Percentiles rank a stretch among this genome's conserved stretches.
phyloP scores from a whole-genome alignment of 495 filamentous ascomycete species.

The Penicillium riverlandense region DNA sequence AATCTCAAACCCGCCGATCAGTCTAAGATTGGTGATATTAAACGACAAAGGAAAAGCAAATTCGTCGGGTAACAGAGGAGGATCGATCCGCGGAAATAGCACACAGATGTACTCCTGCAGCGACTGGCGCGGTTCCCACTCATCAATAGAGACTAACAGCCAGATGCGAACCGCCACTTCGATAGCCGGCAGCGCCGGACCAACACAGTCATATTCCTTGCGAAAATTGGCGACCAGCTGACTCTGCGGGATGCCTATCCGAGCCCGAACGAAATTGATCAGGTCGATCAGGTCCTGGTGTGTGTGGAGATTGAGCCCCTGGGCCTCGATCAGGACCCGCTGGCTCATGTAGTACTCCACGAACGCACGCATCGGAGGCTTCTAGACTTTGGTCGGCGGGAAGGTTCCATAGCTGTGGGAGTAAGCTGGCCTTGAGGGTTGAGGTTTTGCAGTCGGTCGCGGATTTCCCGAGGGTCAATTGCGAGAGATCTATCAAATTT shows the following conservation, averaged over 20 bases:
- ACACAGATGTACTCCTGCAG: conserved; percentile 3
- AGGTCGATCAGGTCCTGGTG: conserved; percentile 2
- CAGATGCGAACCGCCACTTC: conserved; percentile 1
- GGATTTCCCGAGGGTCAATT: not conserved
- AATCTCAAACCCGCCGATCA: conserved; percentile 8
- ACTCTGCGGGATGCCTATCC: not conserved
- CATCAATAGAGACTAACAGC: conserved; percentile 1
- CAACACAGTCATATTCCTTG: not conserved
- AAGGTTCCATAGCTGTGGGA: conserved; percentile 1
- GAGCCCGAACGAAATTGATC: conserved; percentile 1
- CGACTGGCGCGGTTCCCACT: conserved; percentile 1
- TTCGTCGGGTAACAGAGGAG: not conserved
- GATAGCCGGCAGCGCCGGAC: not conserved
- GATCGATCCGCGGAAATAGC: not conserved
- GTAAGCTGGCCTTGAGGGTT: not conserved
- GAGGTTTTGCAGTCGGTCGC: not conserved
- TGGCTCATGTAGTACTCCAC: conserved; percentile 3
- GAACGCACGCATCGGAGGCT: conserved; percentile 2
- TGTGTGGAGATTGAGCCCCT: conserved; percentile 1
- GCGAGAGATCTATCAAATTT: not conserved
- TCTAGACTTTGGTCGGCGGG: not conserved
- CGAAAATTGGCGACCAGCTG: not conserved
- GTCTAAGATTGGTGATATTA: conserved; percentile 2
- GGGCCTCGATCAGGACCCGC: conserved; percentile 1
- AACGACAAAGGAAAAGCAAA: conserved; percentile 3